These are phyloP conservation scores for Stereocaulon alpinum DNA, from an alignment of 495 filamentous ascomycete species.

Conservation along the genomic window DNA sequence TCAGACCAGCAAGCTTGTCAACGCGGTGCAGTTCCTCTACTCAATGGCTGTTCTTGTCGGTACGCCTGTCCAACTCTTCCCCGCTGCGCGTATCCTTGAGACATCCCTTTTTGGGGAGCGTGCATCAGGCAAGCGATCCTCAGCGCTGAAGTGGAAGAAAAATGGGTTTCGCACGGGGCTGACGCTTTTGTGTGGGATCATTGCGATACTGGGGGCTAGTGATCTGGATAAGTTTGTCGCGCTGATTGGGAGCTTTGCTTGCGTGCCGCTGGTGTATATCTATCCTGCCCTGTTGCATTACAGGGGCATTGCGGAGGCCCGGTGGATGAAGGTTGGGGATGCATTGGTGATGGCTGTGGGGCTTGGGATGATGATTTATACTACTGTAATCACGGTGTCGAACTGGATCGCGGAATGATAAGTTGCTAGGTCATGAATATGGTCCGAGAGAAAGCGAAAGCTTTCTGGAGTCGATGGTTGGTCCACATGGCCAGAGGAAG, in stretches of 20 bases:
- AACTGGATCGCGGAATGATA: conserved; percentile 21
- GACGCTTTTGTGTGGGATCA: conserved; percentile 39
- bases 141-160: conserved; percentile 55
- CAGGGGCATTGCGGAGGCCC: conserved; percentile 43
- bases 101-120: conserved; percentile 40
- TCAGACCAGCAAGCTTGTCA: conserved; percentile 50
- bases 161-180: conserved; percentile 44
- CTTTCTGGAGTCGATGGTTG: too few relatives aligned
- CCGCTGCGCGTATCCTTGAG: conserved; percentile 52
- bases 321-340: conserved; percentile 40
- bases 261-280: conserved; percentile 40
- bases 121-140: conserved; percentile 43
- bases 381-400: conserved; percentile 44
- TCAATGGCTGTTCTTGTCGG: conserved; percentile 52
- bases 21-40: conserved; percentile 56
- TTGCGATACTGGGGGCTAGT: conserved; percentile 44
- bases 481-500: too few relatives aligned
- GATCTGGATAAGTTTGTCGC: conserved; percentile 57
- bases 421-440: too few relatives aligned
- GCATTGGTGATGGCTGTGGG: conserved; percentile 45
- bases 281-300: conserved; percentile 48
- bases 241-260: conserved; percentile 52
- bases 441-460: too few relatives aligned
- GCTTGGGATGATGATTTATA: conserved; percentile 50
- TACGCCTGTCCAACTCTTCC: conserved; percentile 55